phyloP scores from a whole-genome alignment of 441 rosid genomes.

The Caryocar brasiliense region DNA sequence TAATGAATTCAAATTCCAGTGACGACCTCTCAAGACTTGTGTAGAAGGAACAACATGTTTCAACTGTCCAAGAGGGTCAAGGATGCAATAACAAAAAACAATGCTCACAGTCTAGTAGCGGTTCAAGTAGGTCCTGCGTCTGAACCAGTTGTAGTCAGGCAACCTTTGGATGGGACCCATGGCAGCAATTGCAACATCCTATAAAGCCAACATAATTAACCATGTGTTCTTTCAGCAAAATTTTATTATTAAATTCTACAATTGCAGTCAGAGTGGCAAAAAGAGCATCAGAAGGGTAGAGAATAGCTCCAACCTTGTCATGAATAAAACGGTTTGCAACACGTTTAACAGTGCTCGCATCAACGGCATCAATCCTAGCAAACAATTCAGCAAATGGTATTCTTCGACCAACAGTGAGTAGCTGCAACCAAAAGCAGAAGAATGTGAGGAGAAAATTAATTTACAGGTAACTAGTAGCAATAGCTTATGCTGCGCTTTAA shows the following conservation, averaged over 20 bases:
- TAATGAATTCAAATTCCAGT: constrained; percentile 5
- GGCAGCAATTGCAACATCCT: constrained; percentile 94
- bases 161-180: constrained; percentile 86
- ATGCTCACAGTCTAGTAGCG: constrained; percentile 43
- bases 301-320: constrained; percentile 52
- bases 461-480: too few species aligned
- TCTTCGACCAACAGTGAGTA: constrained; percentile 91
- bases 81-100: constrained; percentile 3
- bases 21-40: not conserved
- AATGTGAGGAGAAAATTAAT: too few species aligned
- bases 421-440: constrained; percentile 38
- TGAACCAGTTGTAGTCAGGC: constrained; percentile 96
- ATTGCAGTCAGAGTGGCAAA: too few species aligned
- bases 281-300: not conserved
- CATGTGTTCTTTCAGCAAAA: too few species aligned
- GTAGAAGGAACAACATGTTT: constrained; percentile 17
- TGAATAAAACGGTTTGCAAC: constrained; percentile 86
- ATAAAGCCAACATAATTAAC: constrained; percentile 6
- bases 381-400: constrained; percentile 83
- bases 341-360: constrained; percentile 74
- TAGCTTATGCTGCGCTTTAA: too few species aligned
- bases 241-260: too few species aligned
- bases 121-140: constrained; percentile 97
- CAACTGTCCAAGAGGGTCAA: not conserved
- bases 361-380: constrained; percentile 92